Evolutionary conservation across 169 alveolate genomes (phyloP), one percentile per base, ranked within the genome.

Genomic region (Cryptosporidium canis): DNA sequence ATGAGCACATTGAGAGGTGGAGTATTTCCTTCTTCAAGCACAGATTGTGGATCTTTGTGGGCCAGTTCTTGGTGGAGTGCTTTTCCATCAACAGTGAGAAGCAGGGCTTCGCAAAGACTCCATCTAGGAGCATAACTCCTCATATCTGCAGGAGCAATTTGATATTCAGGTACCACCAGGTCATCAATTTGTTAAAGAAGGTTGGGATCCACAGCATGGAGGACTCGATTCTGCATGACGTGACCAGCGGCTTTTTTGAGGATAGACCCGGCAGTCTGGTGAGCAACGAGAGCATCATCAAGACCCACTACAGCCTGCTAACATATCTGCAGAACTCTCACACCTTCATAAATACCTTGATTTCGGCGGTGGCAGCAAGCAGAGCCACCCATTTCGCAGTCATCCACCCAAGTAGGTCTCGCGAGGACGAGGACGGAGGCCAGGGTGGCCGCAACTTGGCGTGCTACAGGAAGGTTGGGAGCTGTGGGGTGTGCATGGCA

Each of bases 291-390:
- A 45, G 27, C 27, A 43, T 43, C 18, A 33, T 48, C 31, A 66
- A 27, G 24, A 47, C 67, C 12, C 43, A 51, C 24, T 70, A 70
- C 21, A 51, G 39, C 21, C 16, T 70, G 24, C 24, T 70, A 6
- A 31, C 66, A 29, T 70, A 70, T 31, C 53, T 70, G 16, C 84
- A 70, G 39, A 70, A 70, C 53, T 70, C 84, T 33, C 67, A 55
- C 21, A 70, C 14, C 33, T 29, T 27, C 35, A 33, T 70, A 31
- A 55, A 70, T 31, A 70, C 16, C 2, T 48, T 48, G 12, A 70
- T 70, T 29, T 47, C 64, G 12, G 35, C 16, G 24, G 6, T 47
- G 53, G 64, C 4, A 9, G 9, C 21, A 29, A 51, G 53, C 53
- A 18, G 33, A 33, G 8, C 27, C 16, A 18, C 47, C 39, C 84